Conservation (phyloP, 2,329 filamentous ascomycete species). For the Phialocephala subalpina region DNA sequence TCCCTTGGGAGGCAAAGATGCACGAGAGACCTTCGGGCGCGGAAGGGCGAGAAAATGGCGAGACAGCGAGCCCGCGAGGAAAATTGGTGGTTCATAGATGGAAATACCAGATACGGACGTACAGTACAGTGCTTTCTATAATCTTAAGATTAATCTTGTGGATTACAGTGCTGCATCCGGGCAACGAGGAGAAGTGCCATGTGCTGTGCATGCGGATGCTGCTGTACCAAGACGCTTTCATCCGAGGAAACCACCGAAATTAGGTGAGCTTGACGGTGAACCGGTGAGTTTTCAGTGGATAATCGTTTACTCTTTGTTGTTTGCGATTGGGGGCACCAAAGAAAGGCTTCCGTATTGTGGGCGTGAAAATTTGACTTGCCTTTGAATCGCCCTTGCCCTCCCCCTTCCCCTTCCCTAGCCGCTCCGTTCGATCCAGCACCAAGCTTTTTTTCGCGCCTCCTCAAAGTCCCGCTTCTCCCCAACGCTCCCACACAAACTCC, state of each 20-base stretch:
- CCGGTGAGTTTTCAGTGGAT: no score
- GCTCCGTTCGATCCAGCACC: background rate
- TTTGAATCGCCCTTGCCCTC: slow-evolving; percentile 3
- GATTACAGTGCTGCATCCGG: background rate
- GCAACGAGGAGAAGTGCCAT: background rate
- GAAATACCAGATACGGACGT: slow-evolving; percentile 1
- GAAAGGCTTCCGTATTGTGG: no score
- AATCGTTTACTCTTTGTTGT: no score
- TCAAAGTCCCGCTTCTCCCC: background rate
- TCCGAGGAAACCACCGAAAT: background rate
- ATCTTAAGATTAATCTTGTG: background rate
- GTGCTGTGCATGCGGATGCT: background rate
- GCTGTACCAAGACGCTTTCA: background rate
- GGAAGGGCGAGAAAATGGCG: background rate
- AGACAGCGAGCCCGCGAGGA: background rate
- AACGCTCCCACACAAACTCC: background rate
- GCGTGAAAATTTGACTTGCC: no score
- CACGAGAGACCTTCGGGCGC: background rate
- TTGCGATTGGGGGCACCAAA: no score
- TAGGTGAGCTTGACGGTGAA: background rate
- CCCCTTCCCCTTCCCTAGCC: background rate
- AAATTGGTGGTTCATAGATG: background rate
- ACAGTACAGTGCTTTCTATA: background rate
- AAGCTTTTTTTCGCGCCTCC: background rate
- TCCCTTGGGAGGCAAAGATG: background rate